Evolutionary conservation across 176 grass and related monocot genomes (phyloP).

Genomic region (Eragrostis curvula): DNA sequence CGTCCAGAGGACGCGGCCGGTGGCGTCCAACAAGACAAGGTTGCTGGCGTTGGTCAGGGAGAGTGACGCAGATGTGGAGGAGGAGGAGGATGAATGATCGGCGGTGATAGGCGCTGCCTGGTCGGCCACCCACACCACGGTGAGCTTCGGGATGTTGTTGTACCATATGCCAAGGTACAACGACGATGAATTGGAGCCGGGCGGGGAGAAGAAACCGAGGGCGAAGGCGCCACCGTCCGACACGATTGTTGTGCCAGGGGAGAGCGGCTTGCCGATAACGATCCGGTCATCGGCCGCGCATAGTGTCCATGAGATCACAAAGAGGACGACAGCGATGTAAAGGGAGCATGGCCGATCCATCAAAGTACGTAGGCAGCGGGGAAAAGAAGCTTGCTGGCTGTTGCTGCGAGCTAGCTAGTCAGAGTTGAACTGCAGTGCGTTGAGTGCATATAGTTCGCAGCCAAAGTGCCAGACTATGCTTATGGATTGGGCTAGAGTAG

Average conservation of each 20-base stretch:
- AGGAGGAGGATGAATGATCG: background rate
- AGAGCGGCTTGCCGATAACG: background rate
- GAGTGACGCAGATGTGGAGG: background rate
- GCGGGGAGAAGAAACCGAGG: background rate
- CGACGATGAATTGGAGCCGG: background rate
- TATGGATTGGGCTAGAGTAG: background rate
- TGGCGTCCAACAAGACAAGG: constrained; percentile 19
- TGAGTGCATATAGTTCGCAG: background rate
- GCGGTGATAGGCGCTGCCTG: background rate
- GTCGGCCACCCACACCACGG: background rate
- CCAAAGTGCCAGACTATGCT: background rate
- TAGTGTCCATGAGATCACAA: background rate
- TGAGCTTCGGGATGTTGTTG: background rate
- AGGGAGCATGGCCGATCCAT: background rate
- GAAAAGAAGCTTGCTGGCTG: background rate
- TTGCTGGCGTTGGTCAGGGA: constrained; percentile 7
- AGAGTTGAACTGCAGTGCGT: background rate
- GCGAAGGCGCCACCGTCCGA: background rate
- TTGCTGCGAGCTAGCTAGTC: background rate
- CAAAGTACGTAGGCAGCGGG: background rate
- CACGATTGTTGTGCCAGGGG: background rate
- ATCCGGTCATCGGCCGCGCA: background rate
- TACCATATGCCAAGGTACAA: background rate
- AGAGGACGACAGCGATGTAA: background rate
- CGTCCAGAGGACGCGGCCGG: constrained; percentile 29